Conservation (phyloP, 2,329 filamentous ascomycete genomes). For the Xylaria sp. region DNA sequence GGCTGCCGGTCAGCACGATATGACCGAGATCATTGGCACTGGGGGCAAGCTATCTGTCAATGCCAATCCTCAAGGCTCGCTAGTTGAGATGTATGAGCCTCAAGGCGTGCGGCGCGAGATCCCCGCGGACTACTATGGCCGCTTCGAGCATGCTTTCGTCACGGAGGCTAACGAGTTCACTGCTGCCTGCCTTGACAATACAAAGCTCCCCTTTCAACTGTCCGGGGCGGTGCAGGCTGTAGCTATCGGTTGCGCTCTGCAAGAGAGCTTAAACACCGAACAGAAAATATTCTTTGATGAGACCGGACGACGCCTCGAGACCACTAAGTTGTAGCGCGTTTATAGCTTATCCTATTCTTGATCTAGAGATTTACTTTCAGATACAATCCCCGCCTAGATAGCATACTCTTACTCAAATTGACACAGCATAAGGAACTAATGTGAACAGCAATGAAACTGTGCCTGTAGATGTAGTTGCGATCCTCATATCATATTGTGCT, state of each 20-base stretch:
- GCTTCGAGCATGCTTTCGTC: conserved; percentile 72
- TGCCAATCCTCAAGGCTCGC: conserved; percentile 63
- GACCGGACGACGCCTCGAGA: conserved; percentile 57
- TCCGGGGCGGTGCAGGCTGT: conserved; percentile 67
- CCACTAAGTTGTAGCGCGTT: conserved; percentile 49
- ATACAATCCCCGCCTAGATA: too few relatives aligned
- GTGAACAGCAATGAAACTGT: too few relatives aligned
- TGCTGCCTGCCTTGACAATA: conserved; percentile 63
- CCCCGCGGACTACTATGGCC: conserved; percentile 69
- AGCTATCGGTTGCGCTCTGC: conserved; percentile 67
- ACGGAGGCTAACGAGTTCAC: conserved; percentile 72
- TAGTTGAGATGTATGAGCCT: conserved; percentile 65
- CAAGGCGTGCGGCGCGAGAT: conserved; percentile 67
- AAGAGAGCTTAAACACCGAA: conserved; percentile 65
- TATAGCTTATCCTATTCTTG: not conserved
- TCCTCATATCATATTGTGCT: too few relatives aligned
- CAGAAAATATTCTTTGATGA: conserved; percentile 69
- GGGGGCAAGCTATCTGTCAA: conserved; percentile 72
- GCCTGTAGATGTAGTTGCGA: too few relatives aligned
- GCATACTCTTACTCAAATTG: too few relatives aligned
- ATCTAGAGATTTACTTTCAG: not conserved
- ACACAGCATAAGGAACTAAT: too few relatives aligned
- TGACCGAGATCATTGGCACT: conserved; percentile 74
- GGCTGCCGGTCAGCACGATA: conserved; percentile 73
- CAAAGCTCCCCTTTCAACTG: conserved; percentile 16